Conservation (phyloP, 352 stramenopile genomes). For the Globisporangium parvum region DNA sequence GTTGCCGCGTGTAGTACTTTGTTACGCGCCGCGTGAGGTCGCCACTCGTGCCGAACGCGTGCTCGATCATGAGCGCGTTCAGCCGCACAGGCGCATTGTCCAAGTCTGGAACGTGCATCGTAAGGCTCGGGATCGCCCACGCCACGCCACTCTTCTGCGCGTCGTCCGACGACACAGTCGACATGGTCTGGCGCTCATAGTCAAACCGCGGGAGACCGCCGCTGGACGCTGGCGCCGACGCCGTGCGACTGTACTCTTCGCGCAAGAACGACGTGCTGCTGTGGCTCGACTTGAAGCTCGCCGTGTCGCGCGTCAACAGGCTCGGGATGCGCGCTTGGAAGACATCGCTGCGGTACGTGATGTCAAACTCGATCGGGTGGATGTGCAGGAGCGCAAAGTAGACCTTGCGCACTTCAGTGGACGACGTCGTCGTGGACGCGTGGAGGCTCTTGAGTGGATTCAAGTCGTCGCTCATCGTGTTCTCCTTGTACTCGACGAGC, state of each 20-base stretch:
- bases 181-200: constrained; percentile 14
- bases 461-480: constrained; percentile 70
- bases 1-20: constrained; percentile 86
- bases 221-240: constrained; percentile 22
- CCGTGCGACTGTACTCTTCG: constrained; percentile 33
- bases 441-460: constrained; percentile 72
- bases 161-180: constrained; percentile 12
- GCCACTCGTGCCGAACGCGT: constrained; percentile 84
- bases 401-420: constrained; percentile 72
- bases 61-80: constrained; percentile 85
- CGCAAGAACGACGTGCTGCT: constrained; percentile 6
- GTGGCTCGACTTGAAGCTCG: constrained; percentile 30
- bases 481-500: constrained; percentile 69
- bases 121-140: constrained; percentile 82
- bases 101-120: constrained; percentile 84
- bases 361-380: constrained; percentile 84
- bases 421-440: constrained; percentile 56
- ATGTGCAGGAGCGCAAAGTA: constrained; percentile 88
- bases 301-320: constrained; percentile 48
- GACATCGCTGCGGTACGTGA: constrained; percentile 85
- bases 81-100: constrained; percentile 85
- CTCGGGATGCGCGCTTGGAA: constrained; percentile 59
- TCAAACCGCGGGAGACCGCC: constrained; percentile 23
- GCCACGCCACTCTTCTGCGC: constrained; percentile 43
- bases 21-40: constrained; percentile 78